Base-by-base conservation (phyloP, 106 monocot species). In the Dioscorea zingiberensis region DNA sequence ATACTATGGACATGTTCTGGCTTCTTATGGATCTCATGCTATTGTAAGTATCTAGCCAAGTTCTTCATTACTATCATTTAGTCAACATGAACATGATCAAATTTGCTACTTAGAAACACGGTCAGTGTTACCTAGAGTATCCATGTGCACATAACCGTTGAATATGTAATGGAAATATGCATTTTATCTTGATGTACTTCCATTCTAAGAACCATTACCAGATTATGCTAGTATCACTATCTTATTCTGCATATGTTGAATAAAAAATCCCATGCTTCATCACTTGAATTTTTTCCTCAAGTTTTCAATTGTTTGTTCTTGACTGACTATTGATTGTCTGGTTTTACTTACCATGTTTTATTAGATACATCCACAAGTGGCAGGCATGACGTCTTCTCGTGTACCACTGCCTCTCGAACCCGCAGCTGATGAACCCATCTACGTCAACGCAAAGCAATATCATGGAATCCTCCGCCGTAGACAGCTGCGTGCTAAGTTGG, bases 391-490 rank as follows among this genome's bases (percentile, higher is more conserved):
- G 44, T 28, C 71, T 59, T 9, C 57, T 65, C 64, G 79, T 47
- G 72, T 80, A 27, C 76, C 79, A 29, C 64, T 84, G 26, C 84
- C 84, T 21, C 67, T 55, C 46, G 84, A 79, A 44, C 32, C 76
- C 44, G 49, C 76, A 19, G 75, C 68, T 25, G 79, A 84, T 44
- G 76, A 65, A 57, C 76, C 84, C 2, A 80, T 84, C 13, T 84
- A 65, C 60, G 84, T 84, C 17, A 84, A 84, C 65, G 69, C 79
- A 59, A 84, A 84, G 54, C 84, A 84, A 58, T 84, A 80, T 63
- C 63, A 67, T 62, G 76, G 76, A 19, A 84, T 84, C 44, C 68
- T 84, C 8, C 63, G 73, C 7, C 58, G 79, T 48, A 72, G 84
- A 57, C 69, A 80, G 55, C 53, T 60, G 1, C 79, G 79, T 25